phyloP scores from a whole-genome alignment of 208 protist species.

The Vickermania spadyakhi region DNA sequence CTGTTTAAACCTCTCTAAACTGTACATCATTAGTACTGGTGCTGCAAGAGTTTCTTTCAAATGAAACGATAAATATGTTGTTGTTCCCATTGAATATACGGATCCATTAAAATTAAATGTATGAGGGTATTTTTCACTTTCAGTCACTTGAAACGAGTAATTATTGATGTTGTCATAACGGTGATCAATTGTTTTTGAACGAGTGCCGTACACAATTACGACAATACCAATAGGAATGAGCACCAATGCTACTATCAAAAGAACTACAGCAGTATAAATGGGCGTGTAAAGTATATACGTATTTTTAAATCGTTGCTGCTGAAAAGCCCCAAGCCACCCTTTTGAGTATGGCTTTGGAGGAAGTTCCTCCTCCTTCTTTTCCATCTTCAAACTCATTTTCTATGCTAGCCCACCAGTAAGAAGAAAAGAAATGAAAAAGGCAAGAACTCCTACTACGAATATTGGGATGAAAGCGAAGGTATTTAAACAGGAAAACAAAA shows the following conservation, averaged over 20 bases:
- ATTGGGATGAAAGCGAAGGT: no score
- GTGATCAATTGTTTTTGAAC: conserved; percentile 35
- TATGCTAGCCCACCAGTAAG: neutral
- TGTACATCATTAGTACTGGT: conserved; percentile 96
- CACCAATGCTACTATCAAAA: conserved; percentile 89
- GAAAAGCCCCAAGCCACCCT: conserved; percentile 13
- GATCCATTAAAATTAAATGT: conserved; percentile 34
- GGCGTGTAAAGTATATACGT: conserved; percentile 95
- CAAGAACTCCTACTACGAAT: no score
- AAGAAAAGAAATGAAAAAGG: no score
- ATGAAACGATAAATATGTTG: conserved; percentile 33
- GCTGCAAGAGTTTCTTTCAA: conserved; percentile 60
- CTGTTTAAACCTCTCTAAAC: conserved; percentile 96
- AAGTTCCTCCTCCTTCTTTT: neutral
- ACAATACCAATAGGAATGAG: conserved; percentile 92
- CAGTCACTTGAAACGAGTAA: conserved; percentile 21
- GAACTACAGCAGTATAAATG: conserved; percentile 76
- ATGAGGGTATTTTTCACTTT: conserved; percentile 16
- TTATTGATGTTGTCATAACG: conserved; percentile 75
- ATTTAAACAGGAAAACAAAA: no score
- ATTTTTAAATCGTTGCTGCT: conserved; percentile 93
- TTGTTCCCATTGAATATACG: conserved; percentile 25
- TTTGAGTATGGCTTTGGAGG: conserved; percentile 29
- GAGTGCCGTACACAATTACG: conserved; percentile 69
- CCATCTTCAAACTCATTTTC: neutral